These are phyloP conservation scores for Kregervanrija fluxuum DNA, from an alignment of 805 yeast species.

Conservation along the genomic window DNA sequence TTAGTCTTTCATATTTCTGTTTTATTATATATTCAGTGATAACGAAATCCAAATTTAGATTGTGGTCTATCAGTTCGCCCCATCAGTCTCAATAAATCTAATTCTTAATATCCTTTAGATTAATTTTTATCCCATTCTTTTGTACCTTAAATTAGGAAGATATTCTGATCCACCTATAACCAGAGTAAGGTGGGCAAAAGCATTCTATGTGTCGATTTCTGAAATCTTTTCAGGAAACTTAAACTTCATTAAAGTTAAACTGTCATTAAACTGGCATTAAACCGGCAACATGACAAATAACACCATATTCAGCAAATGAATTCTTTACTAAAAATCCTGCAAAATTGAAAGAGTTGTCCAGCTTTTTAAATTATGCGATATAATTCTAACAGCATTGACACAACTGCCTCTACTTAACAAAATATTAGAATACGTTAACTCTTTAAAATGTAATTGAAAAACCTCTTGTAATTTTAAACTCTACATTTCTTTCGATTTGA, in stretches of 20 bases:
- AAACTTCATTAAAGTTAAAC: no score
- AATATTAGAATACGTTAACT: conserved; percentile 72
- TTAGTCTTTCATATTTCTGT: conserved; percentile 64
- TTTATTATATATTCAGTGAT: conserved; percentile 69
- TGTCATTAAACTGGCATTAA: no score
- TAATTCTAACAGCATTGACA: conserved; percentile 65
- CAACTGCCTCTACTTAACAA: conserved; percentile 78
- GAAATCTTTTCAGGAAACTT: no score
- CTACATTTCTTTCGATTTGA: conserved; percentile 39
- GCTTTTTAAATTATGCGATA: conserved; percentile 61
- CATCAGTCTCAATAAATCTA: conserved; percentile 79
- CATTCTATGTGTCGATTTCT: no score
- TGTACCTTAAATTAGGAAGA: no score
- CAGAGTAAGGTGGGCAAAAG: no score
- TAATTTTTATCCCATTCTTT: conserved; percentile 48
- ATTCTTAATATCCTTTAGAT: conserved; percentile 64
- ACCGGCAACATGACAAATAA: conserved; percentile 77
- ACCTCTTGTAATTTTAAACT: conserved; percentile 34
- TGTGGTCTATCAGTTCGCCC: conserved; percentile 84
- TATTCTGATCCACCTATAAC: no score
- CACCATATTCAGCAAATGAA: conserved; percentile 48
- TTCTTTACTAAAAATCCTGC: conserved; percentile 59
- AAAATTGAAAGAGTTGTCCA: conserved; percentile 61
- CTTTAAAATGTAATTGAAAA: conserved; percentile 31
- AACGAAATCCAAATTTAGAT: conserved; percentile 69